Evolutionary conservation across 495 filamentous ascomycete genomes (phyloP), one percentile per base, ranked within the genome.

Genomic region (Evansstolkia leycettana): DNA sequence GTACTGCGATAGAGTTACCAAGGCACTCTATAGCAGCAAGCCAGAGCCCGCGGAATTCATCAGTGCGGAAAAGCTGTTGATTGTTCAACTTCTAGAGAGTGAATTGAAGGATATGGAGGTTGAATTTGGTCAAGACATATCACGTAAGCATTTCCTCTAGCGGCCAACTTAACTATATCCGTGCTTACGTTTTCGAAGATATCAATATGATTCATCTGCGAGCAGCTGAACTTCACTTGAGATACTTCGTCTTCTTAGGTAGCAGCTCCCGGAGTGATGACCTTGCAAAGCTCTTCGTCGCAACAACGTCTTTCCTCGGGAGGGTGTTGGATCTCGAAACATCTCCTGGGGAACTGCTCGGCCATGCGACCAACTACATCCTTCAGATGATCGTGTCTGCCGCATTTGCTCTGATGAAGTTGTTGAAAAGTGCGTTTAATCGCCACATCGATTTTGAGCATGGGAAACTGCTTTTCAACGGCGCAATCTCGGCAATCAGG

Each of bases 301-400:
- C 86, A 75, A 62, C 73, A 4, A 67, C 63, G 5, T 64, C 63
- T 17, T 67, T 67, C 36, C 49, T 67, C 5, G 57, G 56, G 5
- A 58, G 63, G n/a, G 63, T 67, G 2, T 41, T 67, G 1, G 63
- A 65, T 27, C 54, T 67, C 3, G 63, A 67, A 43, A 67, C 63
- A 0, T 61, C 58, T 0, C 63, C 63, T 0, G 60, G 63, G 3
- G 62, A 67, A 20, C 60, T 82, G 7, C 68, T 94, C 19, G 66
- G 67, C 13, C 84, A 82, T 54, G 73, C 78, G 14, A 84, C 83
- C 30, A 89, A 89, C 49, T 93, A 93, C 53, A 80, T 94, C 37
- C 75, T 89, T 38, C 87, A 93, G 52, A 94, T 95, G 82, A 78
- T 92, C 18, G 77, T 92, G 6, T 88, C 86, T 8, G 83, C 80